A percentile compares a stretch with the other conserved stretches of the same genome.
These are phyloP conservation scores for Gossypium thurberi DNA, from an alignment of 345 rosid species.

Conservation along the genomic window DNA sequence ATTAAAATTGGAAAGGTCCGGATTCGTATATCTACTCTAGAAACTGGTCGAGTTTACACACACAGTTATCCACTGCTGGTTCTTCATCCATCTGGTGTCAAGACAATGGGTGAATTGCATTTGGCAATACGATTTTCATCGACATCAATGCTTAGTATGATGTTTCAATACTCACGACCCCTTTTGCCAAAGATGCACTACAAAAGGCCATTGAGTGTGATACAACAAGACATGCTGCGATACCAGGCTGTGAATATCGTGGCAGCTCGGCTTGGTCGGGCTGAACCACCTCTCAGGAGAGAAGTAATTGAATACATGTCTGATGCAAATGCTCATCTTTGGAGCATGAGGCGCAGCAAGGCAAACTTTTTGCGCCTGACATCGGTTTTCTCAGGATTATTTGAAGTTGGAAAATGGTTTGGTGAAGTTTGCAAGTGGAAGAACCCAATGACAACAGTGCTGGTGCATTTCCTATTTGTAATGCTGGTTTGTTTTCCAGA, in stretches of 20 bases:
- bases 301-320: slow-evolving; percentile 90
- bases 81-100: slow-evolving; percentile 74
- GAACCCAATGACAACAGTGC: slow-evolving; percentile 52
- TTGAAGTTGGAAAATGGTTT: slow-evolving; percentile 65
- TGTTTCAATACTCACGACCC: slow-evolving; percentile 56
- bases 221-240: slow-evolving; percentile 74
- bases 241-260: slow-evolving; percentile 72
- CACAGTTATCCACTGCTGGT: slow-evolving; percentile 76
- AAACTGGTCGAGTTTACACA: slow-evolving; percentile 73
- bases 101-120: slow-evolving; percentile 91
- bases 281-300: slow-evolving; percentile 82
- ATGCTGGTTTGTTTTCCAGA: slow-evolving; percentile 72
- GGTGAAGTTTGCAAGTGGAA: slow-evolving; percentile 86
- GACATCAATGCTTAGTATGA: slow-evolving; percentile 53
- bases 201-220: slow-evolving; percentile 52
- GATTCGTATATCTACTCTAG: slow-evolving; percentile 77
- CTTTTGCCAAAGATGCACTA: slow-evolving; percentile 93
- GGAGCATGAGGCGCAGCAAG: slow-evolving; percentile 98
- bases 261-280: slow-evolving; percentile 66
- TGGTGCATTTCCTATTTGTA: slow-evolving; percentile 54
- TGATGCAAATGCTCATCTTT: slow-evolving; percentile 76
- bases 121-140: slow-evolving; percentile 78
- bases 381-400: slow-evolving; percentile 54
- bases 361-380: slow-evolving; percentile 74
- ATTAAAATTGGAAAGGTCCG: slow-evolving; percentile 68